Evolutionary conservation across 2,329 filamentous ascomycete species (phyloP).

Genomic region (Apiospora malaysiana): DNA sequence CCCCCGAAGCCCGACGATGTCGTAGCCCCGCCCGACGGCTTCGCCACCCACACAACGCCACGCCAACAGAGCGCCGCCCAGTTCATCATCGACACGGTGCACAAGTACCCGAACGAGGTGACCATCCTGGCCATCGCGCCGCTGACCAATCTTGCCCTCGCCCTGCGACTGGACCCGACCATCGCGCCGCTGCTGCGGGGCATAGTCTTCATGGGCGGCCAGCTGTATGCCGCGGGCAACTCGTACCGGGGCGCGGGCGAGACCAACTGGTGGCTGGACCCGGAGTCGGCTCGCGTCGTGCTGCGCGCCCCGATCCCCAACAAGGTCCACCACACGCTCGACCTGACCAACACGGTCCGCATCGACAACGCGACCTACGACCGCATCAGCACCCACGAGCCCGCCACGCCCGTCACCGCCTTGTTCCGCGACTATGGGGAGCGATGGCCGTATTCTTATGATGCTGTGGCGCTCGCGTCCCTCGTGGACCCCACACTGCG

Average conservation of each 20-base stretch:
- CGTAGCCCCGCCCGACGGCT: conserved; percentile 12
- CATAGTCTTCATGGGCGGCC: conserved; percentile 1
- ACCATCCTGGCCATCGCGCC: conserved; percentile 12
- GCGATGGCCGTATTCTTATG: conserved; percentile 2
- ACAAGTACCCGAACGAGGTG: not conserved
- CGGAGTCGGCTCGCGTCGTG: conserved; percentile 12
- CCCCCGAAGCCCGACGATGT: not conserved
- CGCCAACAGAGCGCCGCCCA: not conserved
- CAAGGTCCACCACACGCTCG: not conserved
- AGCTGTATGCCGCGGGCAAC: conserved; percentile 8
- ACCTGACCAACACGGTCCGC: conserved; percentile 15
- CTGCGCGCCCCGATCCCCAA: not conserved
- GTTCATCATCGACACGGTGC: conserved; percentile 5
- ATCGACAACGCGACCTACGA: conserved; percentile 1
- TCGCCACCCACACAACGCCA: conserved; percentile 8
- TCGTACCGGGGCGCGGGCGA: conserved; percentile 13
- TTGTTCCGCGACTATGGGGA: not conserved
- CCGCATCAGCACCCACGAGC: not conserved
- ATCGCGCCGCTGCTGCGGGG: not conserved
- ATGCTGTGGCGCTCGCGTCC: conserved; percentile 2
- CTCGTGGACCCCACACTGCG: not conserved
- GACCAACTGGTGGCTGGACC: conserved; percentile 16
- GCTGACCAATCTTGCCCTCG: conserved; percentile 9
- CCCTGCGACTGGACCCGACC: not conserved
- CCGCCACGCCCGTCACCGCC: not conserved